Evolutionary conservation across 306 rosid genomes (phyloP).

Genomic region (Boehmeria nivea): DNA sequence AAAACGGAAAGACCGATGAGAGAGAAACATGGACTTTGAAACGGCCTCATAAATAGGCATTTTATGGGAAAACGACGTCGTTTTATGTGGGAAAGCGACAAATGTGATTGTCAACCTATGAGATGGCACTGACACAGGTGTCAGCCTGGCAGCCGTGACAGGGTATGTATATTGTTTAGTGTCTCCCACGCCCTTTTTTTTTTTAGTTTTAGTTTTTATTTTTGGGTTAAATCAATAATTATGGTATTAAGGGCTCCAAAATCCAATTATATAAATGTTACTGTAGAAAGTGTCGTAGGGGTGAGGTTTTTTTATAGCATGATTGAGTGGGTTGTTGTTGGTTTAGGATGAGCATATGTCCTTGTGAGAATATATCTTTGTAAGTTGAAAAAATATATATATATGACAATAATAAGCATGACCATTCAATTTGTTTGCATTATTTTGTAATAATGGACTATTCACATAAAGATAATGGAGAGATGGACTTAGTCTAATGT

Average conservation of each 20-base stretch:
- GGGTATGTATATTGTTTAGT: constrained; percentile 13
- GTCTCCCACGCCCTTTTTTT: not conserved
- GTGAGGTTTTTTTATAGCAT: not conserved
- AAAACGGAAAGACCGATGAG: constrained; percentile 28
- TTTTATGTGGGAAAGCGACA: constrained; percentile 14
- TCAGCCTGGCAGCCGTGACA: constrained; percentile 11
- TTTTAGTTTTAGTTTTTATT: too few relatives aligned
- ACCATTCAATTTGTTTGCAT: not conserved
- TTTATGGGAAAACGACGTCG: constrained; percentile 38
- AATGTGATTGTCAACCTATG: constrained; percentile 7
- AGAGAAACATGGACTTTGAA: constrained; percentile 20
- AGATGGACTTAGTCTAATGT: not conserved
- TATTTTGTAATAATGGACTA: not conserved
- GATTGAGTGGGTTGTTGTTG: not conserved
- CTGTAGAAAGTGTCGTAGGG: not conserved
- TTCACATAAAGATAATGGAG: not conserved
- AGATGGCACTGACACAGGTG: constrained; percentile 10
- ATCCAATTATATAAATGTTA: not conserved
- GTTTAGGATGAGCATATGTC: not conserved
- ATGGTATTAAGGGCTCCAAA: too few relatives aligned
- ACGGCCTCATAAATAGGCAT: constrained; percentile 35
- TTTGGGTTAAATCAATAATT: too few relatives aligned
- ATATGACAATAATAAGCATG: not conserved
- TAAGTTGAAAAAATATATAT: not conserved
- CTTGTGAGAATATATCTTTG: not conserved